Conservation (phyloP, 116 monocot genomes). For the Zostera marina region DNA sequence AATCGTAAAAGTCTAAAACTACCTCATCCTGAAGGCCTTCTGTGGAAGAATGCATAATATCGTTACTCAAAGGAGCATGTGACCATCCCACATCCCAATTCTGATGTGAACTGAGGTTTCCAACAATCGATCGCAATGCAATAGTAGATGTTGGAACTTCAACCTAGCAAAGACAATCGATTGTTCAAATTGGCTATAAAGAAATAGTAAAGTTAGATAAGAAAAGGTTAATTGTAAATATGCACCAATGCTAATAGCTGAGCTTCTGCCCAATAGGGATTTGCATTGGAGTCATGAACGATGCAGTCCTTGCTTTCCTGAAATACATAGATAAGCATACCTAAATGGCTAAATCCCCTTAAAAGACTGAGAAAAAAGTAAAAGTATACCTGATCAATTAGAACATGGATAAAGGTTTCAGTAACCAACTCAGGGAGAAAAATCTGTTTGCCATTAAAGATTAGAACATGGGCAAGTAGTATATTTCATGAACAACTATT, state of each 20-base stretch:
- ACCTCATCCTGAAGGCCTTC: constrained; percentile 33
- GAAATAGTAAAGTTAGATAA: background rate
- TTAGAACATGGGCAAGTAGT: background rate
- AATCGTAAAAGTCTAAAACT: background rate
- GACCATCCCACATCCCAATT: constrained; percentile 74
- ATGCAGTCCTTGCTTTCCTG: background rate
- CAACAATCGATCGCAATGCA: constrained; percentile 42
- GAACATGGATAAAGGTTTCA: constrained; percentile 54
- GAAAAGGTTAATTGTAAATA: background rate
- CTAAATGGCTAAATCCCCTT: too few species aligned
- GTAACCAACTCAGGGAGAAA: constrained; percentile 24
- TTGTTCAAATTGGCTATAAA: background rate
- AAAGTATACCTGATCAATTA: constrained; percentile 39
- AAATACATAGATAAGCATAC: too few species aligned
- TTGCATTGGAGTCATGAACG: background rate
- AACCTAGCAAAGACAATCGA: background rate
- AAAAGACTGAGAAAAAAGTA: background rate
- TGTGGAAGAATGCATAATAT: background rate
- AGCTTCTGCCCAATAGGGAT: background rate
- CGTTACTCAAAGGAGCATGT: constrained; percentile 16
- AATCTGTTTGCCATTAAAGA: constrained; percentile 10
- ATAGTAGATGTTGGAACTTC: constrained; percentile 22
- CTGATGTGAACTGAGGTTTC: constrained; percentile 18
- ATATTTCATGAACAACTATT: background rate
- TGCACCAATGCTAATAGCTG: background rate